Percentiles rank a stretch among this genome's conserved stretches.
Conservation (phyloP, 352 stramenopile species). For the Aphanomyces stellatus region DNA sequence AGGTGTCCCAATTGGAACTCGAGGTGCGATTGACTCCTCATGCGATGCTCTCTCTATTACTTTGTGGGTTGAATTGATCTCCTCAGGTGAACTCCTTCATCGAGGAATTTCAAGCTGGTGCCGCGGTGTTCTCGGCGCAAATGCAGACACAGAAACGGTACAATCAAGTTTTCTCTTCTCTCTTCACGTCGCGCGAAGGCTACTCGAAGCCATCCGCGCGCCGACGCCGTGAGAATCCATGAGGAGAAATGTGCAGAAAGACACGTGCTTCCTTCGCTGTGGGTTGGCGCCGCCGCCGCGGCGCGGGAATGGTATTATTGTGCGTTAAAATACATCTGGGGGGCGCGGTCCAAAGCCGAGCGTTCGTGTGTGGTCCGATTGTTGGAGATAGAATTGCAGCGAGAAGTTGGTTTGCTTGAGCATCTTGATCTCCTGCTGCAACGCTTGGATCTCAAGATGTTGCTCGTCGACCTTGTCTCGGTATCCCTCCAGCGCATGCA, state of each 20-base stretch:
- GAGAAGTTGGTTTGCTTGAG: slow-evolving; percentile 17
- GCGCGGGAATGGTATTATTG: too few relatives aligned
- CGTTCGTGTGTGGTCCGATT: slow-evolving; percentile 12
- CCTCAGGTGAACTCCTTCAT: background rate
- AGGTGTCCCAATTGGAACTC: background rate
- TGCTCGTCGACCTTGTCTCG: slow-evolving; percentile 12
- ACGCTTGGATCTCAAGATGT: background rate
- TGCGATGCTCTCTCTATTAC: too few relatives aligned
- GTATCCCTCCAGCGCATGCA: slow-evolving; percentile 13
- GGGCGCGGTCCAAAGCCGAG: background rate
- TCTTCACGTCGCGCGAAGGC: too few relatives aligned
- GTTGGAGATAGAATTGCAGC: slow-evolving; percentile 14
- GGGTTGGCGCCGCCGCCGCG: too few relatives aligned
- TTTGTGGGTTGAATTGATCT: too few relatives aligned
- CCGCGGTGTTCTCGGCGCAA: background rate
- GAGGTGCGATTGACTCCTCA: too few relatives aligned
- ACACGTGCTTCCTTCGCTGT: too few relatives aligned
- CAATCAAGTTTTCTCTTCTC: background rate
- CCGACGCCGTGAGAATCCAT: too few relatives aligned
- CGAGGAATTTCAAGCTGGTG: background rate
- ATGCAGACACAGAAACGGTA: background rate
- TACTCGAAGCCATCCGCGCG: too few relatives aligned
- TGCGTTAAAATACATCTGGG: slow-evolving; percentile 18
- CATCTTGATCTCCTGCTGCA: slow-evolving; percentile 7
- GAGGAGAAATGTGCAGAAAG: too few relatives aligned